Evolutionary conservation across 176 grass and related monocot species (phyloP), one percentile per base, ranked within the genome.

Genomic region (Raddia distichophylla): DNA sequence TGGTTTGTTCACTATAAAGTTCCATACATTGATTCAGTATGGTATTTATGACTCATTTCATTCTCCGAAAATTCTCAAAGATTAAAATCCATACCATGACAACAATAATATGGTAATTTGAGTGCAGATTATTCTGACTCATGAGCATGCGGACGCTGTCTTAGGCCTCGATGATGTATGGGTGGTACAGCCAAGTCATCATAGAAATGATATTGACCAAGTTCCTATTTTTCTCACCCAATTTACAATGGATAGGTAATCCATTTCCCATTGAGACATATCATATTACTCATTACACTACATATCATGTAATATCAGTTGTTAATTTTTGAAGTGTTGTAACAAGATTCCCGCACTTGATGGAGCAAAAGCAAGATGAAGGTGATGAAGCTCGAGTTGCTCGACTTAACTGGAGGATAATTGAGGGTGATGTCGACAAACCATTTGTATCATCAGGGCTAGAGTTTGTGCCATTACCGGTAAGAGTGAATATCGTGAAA

Each of bases 81-180:
- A 50, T 32, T 32, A 27, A 18, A 68, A 3, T 60, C 13, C 52
- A 46, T 15, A 27, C 3, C 7, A 10, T 37, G 44, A 8, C 8
- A 45, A 55, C 37, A 47, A 35, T 70, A n/a, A 71, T 5, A 60
- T n/a, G 58, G 0, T 44, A 22, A 33, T 48, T 27, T 42, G 2
- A 42, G 14, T 84, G 86, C 90, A 98, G 95, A 91, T 98, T 71
- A 94, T 98, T 86, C 86, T 98, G 54, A 98, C 95, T 14, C 95
- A 94, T 86, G 95, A 98, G 45, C 95, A 98, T 63, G 92, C 92
- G 0, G 95, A 98, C 56, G 95, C 95, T 63, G 55, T 91, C 54
- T 86, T 94, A 73, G 95, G 95, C n/a, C 95, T 98, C 76, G 88
- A 89, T n/a, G 95, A 98, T 40, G 82, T 93, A 46, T 87, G 86